A percentile compares a stretch with the other conserved stretches of the same genome.
phyloP scores from a whole-genome alignment of 2,329 filamentous ascomycete genomes.

The Ascomycota sp. region DNA sequence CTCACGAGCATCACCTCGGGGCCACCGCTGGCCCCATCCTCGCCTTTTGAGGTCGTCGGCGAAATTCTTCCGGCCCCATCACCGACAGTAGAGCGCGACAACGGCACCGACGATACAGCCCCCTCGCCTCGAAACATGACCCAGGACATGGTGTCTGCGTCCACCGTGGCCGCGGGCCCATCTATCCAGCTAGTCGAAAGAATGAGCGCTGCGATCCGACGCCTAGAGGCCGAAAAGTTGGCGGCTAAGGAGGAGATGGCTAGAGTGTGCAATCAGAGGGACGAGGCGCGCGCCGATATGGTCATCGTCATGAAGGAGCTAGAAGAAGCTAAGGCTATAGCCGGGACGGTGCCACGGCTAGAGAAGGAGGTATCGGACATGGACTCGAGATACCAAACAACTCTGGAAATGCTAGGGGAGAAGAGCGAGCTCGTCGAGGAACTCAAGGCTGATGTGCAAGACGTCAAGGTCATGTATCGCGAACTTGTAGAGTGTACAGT shows the following conservation, averaged over 20 bases:
- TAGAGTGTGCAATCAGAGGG: slow-evolving; percentile 63
- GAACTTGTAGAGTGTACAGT: slow-evolving; percentile 76
- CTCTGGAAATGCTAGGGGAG: slow-evolving; percentile 85
- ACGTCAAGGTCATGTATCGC: slow-evolving; percentile 91
- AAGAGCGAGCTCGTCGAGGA: slow-evolving; percentile 93
- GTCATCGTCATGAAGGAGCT: slow-evolving; percentile 74
- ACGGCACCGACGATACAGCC: slow-evolving; percentile 24
- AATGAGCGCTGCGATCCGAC: slow-evolving; percentile 82
- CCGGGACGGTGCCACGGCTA: slow-evolving; percentile 39
- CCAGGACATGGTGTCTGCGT: slow-evolving; percentile 74
- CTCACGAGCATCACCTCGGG: slow-evolving; percentile 17
- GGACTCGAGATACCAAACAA: slow-evolving; percentile 67
- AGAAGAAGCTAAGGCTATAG: slow-evolving; percentile 44
- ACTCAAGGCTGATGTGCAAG: slow-evolving; percentile 66
- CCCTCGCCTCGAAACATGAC: slow-evolving; percentile 45
- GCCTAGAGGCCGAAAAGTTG: slow-evolving; percentile 81
- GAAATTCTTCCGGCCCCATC: slow-evolving; percentile 16
- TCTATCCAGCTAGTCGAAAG: slow-evolving; percentile 89
- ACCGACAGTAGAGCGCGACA: slow-evolving; percentile 24
- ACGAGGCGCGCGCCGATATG: slow-evolving; percentile 84
- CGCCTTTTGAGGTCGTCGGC: slow-evolving; percentile 21
- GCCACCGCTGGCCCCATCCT: slow-evolving; percentile 20
- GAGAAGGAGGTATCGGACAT: slow-evolving; percentile 49
- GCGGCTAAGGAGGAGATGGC: slow-evolving; percentile 70
- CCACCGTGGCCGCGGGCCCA: slow-evolving; percentile 75